A percentile compares a stretch with the other conserved stretches of the same genome.
phyloP scores from a whole-genome alignment of 768 basidiomycete genomes.

The Leccinellum albellum region DNA sequence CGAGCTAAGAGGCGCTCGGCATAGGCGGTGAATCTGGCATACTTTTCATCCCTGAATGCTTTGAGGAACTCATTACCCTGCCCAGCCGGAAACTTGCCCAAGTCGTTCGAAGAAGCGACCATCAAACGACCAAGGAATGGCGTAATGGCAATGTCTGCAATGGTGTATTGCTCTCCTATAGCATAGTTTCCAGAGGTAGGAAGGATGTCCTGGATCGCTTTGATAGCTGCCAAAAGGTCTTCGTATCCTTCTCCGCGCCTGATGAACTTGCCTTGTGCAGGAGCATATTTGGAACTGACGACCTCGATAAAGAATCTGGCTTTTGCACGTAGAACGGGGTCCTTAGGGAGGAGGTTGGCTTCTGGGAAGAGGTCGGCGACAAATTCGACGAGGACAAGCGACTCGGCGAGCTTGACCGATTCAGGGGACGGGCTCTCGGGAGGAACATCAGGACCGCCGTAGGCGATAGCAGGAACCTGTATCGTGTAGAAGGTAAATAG shows the following conservation, averaged over 20 bases:
- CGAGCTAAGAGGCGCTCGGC: slow-evolving; percentile 44
- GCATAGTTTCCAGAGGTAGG: slow-evolving; percentile 40
- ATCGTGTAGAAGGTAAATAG: not conserved
- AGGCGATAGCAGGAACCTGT: slow-evolving; percentile 40
- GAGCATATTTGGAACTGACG: slow-evolving; percentile 43
- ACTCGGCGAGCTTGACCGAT: slow-evolving; percentile 60
- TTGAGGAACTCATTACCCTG: slow-evolving; percentile 44
- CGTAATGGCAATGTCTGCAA: slow-evolving; percentile 58
- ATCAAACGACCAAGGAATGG: slow-evolving; percentile 60
- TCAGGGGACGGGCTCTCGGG: slow-evolving; percentile 57
- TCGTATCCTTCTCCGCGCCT: slow-evolving; percentile 39
- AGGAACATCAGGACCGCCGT: slow-evolving; percentile 55
- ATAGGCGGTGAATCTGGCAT: slow-evolving; percentile 50
- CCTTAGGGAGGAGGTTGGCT: slow-evolving; percentile 47
- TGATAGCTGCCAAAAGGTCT: slow-evolving; percentile 40
- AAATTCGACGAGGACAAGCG: slow-evolving; percentile 63
- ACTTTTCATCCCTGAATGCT: slow-evolving; percentile 39
- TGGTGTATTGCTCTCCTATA: slow-evolving; percentile 34
- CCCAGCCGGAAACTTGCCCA: slow-evolving; percentile 48
- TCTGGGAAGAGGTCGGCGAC: slow-evolving; percentile 55
- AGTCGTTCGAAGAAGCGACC: slow-evolving; percentile 43
- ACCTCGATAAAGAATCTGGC: slow-evolving; percentile 63
- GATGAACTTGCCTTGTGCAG: slow-evolving; percentile 37
- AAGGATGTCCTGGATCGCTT: slow-evolving; percentile 49
- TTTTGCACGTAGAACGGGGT: slow-evolving; percentile 54